A percentile compares a stretch with the other conserved stretches of the same genome.
These are phyloP conservation scores for Graphilbum fragrans DNA, from an alignment of 2,329 filamentous ascomycete species.

Conservation along the genomic window DNA sequence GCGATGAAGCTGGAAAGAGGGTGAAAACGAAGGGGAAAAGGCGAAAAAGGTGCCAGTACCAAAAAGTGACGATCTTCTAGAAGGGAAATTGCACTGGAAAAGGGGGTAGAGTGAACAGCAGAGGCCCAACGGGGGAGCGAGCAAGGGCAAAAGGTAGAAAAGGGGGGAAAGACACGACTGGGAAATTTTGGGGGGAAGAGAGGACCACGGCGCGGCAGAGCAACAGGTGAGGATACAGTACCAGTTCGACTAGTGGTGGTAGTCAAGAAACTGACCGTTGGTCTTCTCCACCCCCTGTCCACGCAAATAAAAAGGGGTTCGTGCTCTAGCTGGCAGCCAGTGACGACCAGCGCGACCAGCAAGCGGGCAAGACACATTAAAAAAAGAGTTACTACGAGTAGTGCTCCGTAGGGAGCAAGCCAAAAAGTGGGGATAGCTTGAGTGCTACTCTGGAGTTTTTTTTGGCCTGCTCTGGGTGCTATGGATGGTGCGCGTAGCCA, in stretches of 20 bases:
- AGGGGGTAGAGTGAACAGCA: slow-evolving; percentile 9
- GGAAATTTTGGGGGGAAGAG: neutral
- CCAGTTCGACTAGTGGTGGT: neutral
- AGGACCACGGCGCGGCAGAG: neutral
- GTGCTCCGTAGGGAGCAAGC: no score
- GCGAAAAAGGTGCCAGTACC: slow-evolving; percentile 3
- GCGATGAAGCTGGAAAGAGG: slow-evolving; percentile 3
- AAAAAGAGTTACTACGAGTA: no score
- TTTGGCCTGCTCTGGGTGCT: no score
- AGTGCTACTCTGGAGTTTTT: no score
- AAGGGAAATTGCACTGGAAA: slow-evolving; percentile 13
- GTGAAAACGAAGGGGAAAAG: slow-evolving; percentile 1
- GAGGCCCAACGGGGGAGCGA: slow-evolving; percentile 1
- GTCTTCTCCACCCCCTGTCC: slow-evolving; percentile 3
- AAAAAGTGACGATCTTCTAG: slow-evolving; percentile 8
- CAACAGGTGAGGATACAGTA: neutral
- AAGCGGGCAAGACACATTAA: no score
- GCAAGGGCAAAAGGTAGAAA: slow-evolving; percentile 1
- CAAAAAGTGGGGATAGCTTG: no score
- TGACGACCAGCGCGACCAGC: no score
- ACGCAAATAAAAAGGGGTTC: slow-evolving; percentile 9
- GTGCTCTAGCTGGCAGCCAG: slow-evolving; percentile 5
- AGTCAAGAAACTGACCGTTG: slow-evolving; percentile 1
- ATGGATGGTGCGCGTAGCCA: no score
- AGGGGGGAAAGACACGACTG: neutral